These are phyloP conservation scores for Bruguiera parviflora DNA, from an alignment of 345 rosid genomes.

Conservation along the genomic window DNA sequence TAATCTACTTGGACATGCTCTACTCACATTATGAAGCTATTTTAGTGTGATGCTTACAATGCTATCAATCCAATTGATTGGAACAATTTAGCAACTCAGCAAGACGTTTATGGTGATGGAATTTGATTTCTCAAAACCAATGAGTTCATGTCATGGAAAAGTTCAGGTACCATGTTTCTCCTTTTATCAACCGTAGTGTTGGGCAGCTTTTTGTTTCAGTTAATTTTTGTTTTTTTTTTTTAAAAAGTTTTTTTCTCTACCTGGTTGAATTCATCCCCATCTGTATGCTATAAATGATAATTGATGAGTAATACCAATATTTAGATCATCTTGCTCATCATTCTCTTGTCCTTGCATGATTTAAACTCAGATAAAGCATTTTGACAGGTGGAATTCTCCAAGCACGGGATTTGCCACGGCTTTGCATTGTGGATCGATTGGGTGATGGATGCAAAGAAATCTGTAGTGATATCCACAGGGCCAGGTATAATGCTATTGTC, in stretches of 20 bases:
- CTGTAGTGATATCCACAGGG: slow-evolving; percentile 56
- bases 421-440: slow-evolving; percentile 89
- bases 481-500: slow-evolving; percentile 47
- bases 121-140: slow-evolving; percentile 64
- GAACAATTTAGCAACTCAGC: slow-evolving; percentile 58
- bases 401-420: slow-evolving; percentile 75
- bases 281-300: too few species aligned
- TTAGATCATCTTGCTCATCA: too few species aligned
- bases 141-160: slow-evolving; percentile 58
- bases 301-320: background rate
- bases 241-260: background rate
- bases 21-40: background rate
- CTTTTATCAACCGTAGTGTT: background rate
- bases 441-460: slow-evolving; percentile 67
- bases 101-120: slow-evolving; percentile 60
- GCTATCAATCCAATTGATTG: slow-evolving; percentile 5
- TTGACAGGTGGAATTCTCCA: slow-evolving; percentile 55
- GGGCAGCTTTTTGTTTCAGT: background rate
- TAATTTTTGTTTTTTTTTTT: background rate
- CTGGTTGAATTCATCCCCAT: too few species aligned
- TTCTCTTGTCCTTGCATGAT: background rate
- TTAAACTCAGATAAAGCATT: background rate
- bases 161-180: slow-evolving; percentile 45
- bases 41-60: background rate
- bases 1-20: slow-evolving; percentile 17